A percentile compares a stretch with the other conserved stretches of the same genome.
phyloP scores from a whole-genome alignment of 352 stramenopile species.

The Globisporangium cylindrosporum region DNA sequence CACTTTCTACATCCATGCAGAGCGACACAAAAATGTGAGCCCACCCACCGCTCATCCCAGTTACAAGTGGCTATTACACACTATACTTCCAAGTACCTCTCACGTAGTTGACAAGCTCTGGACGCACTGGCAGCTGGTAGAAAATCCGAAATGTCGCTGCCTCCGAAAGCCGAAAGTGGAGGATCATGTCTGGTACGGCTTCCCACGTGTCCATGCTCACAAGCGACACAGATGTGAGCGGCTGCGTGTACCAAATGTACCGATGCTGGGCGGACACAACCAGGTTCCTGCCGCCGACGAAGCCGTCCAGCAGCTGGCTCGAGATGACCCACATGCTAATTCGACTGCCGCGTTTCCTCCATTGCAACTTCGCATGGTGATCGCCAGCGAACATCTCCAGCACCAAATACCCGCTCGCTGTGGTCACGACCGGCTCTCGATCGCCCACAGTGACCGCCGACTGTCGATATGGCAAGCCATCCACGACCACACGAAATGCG shows the following conservation, averaged over 20 bases:
- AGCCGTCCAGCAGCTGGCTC: constrained; percentile 63
- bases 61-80: not conserved
- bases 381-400: constrained; percentile 46
- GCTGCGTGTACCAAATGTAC: constrained; percentile 68
- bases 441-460: constrained; percentile 63
- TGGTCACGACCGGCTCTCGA: constrained; percentile 47
- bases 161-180: constrained; percentile 51
- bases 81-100: constrained; percentile 32
- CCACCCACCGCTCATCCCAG: not conserved
- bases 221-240: constrained; percentile 35
- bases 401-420: constrained; percentile 57
- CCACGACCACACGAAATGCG: constrained; percentile 56
- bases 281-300: constrained; percentile 57
- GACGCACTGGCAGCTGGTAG: constrained; percentile 68
- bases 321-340: constrained; percentile 59
- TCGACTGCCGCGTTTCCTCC: constrained; percentile 53
- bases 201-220: constrained; percentile 56
- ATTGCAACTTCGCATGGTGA: constrained; percentile 61
- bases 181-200: constrained; percentile 44
- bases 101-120: constrained; percentile 46
- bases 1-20: constrained; percentile 30
- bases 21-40: not conserved
- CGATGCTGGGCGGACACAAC: constrained; percentile 64
- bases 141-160: constrained; percentile 56
- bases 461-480: constrained; percentile 57